phyloP scores from a whole-genome alignment of 768 basidiomycete genomes.

The Lactarius quietus region DNA sequence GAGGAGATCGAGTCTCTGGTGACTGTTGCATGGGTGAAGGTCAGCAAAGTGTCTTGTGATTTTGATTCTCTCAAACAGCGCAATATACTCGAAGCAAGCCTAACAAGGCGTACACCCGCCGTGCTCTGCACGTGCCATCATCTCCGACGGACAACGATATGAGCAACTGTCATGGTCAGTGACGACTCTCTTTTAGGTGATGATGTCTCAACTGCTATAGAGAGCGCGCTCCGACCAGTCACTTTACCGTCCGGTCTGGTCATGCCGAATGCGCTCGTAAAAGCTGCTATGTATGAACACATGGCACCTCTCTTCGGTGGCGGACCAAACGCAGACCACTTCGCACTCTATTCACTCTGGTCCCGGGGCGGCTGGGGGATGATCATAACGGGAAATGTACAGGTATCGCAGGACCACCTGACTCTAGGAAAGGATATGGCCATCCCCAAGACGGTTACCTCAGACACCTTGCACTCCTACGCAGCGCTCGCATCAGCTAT shows the following conservation, averaged over 20 bases:
- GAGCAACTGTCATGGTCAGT: constrained; percentile 15
- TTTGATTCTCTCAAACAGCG: not conserved
- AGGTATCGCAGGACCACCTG: constrained; percentile 60
- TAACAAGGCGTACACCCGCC: not conserved
- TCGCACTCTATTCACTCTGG: constrained; percentile 71
- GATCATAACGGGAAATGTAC: constrained; percentile 83
- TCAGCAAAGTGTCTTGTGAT: constrained; percentile 1
- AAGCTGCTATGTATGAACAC: constrained; percentile 94
- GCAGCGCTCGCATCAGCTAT: constrained; percentile 47
- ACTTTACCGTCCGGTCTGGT: constrained; percentile 19
- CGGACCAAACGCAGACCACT: constrained; percentile 62
- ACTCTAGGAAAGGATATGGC: constrained; percentile 68
- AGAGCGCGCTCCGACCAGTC: constrained; percentile 13
- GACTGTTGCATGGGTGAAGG: constrained; percentile 12
- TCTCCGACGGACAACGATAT: not conserved
- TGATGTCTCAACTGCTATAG: not conserved
- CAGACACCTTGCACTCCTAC: constrained; percentile 49
- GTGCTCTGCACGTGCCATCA: constrained; percentile 11
- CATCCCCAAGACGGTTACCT: constrained; percentile 45
- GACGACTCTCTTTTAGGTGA: not conserved
- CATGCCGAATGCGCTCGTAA: constrained; percentile 24
- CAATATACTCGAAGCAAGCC: constrained; percentile 4
- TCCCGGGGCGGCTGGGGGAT: constrained; percentile 79
- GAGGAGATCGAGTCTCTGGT: constrained; percentile 9
- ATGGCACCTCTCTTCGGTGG: constrained; percentile 64